Percentiles rank a stretch among this genome's conserved stretches.
These are phyloP conservation scores for Plasmodium cynomolgi DNA, from an alignment of 169 alveolate genomes.

Conservation along the genomic window DNA sequence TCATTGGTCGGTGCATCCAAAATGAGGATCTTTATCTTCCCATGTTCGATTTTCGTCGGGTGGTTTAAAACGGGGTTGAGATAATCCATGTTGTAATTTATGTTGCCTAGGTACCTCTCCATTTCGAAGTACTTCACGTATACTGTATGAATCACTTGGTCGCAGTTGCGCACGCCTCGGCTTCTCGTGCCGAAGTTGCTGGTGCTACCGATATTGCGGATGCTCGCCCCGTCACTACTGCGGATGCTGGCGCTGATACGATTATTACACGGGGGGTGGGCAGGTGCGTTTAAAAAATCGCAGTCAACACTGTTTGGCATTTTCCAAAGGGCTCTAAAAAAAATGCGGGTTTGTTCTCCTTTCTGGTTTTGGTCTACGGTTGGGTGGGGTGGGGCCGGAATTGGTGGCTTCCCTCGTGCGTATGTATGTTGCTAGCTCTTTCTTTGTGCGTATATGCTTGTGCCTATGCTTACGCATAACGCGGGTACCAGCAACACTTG, in stretches of 20 bases:
- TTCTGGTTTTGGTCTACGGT: not conserved
- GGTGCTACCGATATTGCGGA: not conserved
- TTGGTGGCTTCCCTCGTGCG: not conserved
- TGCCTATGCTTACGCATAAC: not conserved
- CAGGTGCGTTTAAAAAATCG: not conserved
- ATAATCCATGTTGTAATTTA: slow-evolving; percentile 49
- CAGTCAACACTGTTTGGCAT: slow-evolving; percentile 16
- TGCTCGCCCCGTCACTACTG: not conserved
- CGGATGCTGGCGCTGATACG: not conserved
- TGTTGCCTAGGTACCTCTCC: slow-evolving; percentile 39
- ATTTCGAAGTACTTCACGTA: slow-evolving; percentile 45
- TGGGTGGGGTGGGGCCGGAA: not conserved
- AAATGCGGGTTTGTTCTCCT: not conserved
- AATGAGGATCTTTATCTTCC: slow-evolving; percentile 88
- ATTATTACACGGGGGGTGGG: slow-evolving; percentile 8
- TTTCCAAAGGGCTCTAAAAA: not conserved
- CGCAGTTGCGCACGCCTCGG: not conserved
- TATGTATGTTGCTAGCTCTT: not conserved
- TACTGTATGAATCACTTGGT: slow-evolving; percentile 1
- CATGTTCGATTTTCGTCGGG: slow-evolving; percentile 90
- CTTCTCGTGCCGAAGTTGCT: not conserved
- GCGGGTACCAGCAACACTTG: not conserved
- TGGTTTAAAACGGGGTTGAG: slow-evolving; percentile 83
- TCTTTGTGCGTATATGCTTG: not conserved
- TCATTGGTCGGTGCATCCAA: slow-evolving; percentile 92